Base-by-base conservation (phyloP, 306 rosid species). In the Prunus persica region DNA sequence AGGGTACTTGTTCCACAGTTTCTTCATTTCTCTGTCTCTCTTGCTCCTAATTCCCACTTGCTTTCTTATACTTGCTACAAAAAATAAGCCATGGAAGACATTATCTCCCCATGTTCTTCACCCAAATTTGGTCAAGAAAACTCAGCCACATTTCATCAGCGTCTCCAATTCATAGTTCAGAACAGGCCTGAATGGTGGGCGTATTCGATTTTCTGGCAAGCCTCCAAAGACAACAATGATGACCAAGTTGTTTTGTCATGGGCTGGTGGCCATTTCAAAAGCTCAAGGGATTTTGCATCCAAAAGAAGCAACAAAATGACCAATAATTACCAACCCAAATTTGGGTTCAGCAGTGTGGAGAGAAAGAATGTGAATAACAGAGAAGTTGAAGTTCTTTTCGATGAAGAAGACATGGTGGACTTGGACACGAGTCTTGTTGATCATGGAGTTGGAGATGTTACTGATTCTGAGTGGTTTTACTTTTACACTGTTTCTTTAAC, bases 121-220 rank as follows among this genome's bases (percentile, higher is more conserved):
- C 77, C 82, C 3, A 46, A 54, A 52, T 61, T 51, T 28, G 46
- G 57, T 51, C 55, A 69, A 11, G 79, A 82, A 22, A 41, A 47
- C 63, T 69, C 82, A 3, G 28, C 61, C 71, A 27, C 80, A 6
- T 54, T 78, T 57, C 85, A 77, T 64, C 82, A 86, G 25, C 83
- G 74, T 2, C 89, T 83, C 68, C 85, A 62, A 3, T 72, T 77
- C 76, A 16, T 81, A n/a, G 2, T 83, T 76, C 82, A 72, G 7
- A 78, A 18, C 69, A 75, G 82, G 24, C 69, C 83, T 0, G 83
- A 80, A 71, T 62, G 78, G 79, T 82, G 88, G 88, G 78, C 34
- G 0, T 85, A 85, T 55, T 47, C 70, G 74, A 85, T 85, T 62
- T 79, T 78, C 57, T 85, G 88, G 88, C 67, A 63, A 76, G 76